A percentile compares a stretch with the other conserved stretches of the same genome.
These are phyloP conservation scores for Aspergillus pseudoviridinutans DNA, from an alignment of 2,329 filamentous ascomycete species.

Conservation along the genomic window DNA sequence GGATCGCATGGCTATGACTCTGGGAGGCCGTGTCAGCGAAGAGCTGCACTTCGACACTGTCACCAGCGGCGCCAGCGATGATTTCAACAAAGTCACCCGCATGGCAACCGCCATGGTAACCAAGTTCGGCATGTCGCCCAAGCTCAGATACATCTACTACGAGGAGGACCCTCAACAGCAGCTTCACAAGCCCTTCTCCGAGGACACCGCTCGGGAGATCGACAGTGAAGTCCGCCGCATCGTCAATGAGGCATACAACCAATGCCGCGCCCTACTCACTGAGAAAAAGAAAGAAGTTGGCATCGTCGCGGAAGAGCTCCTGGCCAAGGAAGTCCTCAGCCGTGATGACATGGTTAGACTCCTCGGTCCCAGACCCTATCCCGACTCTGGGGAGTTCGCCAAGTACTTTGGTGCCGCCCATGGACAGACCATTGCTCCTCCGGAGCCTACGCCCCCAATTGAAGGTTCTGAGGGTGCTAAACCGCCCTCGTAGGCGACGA, in stretches of 20 bases:
- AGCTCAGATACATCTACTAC: slow-evolving; percentile 90
- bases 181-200: slow-evolving; percentile 91
- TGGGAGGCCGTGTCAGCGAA: slow-evolving; percentile 91
- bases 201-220: slow-evolving; percentile 87
- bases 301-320: slow-evolving; percentile 85
- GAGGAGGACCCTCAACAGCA: slow-evolving; percentile 70
- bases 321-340: slow-evolving; percentile 85
- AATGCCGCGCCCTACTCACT: slow-evolving; percentile 77
- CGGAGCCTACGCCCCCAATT: slow-evolving; percentile 34
- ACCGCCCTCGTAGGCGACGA: slow-evolving; percentile 11
- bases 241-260: slow-evolving; percentile 85
- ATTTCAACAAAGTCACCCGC: slow-evolving; percentile 96
- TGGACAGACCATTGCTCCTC: slow-evolving; percentile 52
- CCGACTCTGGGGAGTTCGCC: slow-evolving; percentile 81
- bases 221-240: slow-evolving; percentile 88
- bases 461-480: slow-evolving; percentile 34
- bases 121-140: slow-evolving; percentile 97
- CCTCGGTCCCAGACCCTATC: slow-evolving; percentile 77
- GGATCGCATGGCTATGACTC: slow-evolving; percentile 99
- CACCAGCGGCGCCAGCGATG: slow-evolving; percentile 89
- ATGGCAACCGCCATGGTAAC: slow-evolving; percentile 98
- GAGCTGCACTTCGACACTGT: slow-evolving; percentile 96
- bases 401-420: slow-evolving; percentile 76
- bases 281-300: slow-evolving; percentile 87
- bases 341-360: slow-evolving; percentile 90